Conservation (phyloP, 768 basidiomycete species). For the Leccinum variicolor region DNA sequence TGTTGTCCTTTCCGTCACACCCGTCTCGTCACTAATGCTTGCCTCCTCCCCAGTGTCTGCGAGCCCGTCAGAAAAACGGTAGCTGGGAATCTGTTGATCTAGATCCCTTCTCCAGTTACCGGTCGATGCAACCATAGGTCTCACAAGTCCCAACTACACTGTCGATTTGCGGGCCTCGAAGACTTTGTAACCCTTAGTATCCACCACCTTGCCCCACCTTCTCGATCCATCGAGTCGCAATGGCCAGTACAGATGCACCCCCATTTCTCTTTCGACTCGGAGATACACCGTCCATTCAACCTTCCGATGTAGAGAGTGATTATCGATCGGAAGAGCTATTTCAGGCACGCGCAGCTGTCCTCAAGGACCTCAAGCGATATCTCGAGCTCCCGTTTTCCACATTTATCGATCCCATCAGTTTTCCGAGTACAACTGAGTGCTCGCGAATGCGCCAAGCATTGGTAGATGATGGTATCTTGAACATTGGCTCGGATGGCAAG, state of each 20-base stretch:
- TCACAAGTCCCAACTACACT: too few species aligned
- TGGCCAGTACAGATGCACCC: not conserved
- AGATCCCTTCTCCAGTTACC: too few species aligned
- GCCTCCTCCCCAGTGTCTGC: too few species aligned
- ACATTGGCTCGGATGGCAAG: not conserved
- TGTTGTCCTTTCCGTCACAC: not conserved
- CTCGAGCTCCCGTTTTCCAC: not conserved
- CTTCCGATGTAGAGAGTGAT: not conserved
- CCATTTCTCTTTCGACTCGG: not conserved
- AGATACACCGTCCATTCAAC: not conserved
- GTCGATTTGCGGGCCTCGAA: too few species aligned
- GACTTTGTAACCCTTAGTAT: too few species aligned
- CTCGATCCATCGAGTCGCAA: too few species aligned
- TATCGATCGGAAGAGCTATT: not conserved
- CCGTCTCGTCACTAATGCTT: not conserved
- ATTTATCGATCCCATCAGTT: not conserved
- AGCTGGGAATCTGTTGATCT: too few species aligned
- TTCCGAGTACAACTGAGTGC: not conserved
- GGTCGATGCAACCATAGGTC: not conserved
- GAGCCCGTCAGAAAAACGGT: too few species aligned
- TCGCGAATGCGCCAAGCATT: not conserved
- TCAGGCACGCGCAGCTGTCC: not conserved
- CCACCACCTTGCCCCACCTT: too few species aligned
- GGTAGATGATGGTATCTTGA: not conserved
- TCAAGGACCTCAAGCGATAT: not conserved